phyloP scores from a whole-genome alignment of 1,139 yeast species.

The Petasospora fabianii region DNA sequence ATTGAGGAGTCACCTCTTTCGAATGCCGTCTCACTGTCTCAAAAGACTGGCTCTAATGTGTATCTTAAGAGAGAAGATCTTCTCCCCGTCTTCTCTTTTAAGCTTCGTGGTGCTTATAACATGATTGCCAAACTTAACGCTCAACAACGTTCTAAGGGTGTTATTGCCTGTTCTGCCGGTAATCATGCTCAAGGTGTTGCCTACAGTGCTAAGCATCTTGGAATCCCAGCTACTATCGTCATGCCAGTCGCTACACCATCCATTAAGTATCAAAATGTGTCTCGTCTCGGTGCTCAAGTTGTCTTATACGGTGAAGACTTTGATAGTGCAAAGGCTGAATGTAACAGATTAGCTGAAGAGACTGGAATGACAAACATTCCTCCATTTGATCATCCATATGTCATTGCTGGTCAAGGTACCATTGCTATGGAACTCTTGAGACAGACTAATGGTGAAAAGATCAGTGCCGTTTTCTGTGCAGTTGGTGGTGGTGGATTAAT shows the following conservation, averaged over 20 bases:
- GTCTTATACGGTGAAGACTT: conserved; percentile 92
- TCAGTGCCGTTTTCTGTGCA: conserved; percentile 86
- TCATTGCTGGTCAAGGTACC: conserved; percentile 99
- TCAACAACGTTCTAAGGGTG: conserved; percentile 74
- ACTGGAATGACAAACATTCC: conserved; percentile 86
- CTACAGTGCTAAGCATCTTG: conserved; percentile 75
- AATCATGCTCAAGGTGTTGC: conserved; percentile 99
- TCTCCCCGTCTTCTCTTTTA: conserved; percentile 92
- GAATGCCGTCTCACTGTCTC: conserved; percentile 70
- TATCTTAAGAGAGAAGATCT: conserved; percentile 86
- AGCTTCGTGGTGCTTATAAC: conserved; percentile 94
- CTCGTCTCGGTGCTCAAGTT: conserved; percentile 90
- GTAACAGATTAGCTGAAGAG: conserved; percentile 63
- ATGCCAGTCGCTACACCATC: conserved; percentile 98
- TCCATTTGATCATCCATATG: conserved; percentile 96
- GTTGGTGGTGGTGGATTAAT: conserved; percentile 98
- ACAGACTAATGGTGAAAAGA: conserved; percentile 73
- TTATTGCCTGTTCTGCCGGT: conserved; percentile 97
- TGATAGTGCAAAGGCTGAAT: conserved; percentile 88
- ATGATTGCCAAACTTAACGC: conserved; percentile 86
- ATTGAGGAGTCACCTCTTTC: conserved; percentile 86
- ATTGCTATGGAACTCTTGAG: conserved; percentile 89
- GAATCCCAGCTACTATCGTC: conserved; percentile 91
- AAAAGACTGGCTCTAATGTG: conserved; percentile 68
- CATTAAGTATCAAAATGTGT: conserved; percentile 86